These are phyloP conservation scores for Vitis vinifera DNA, from an alignment of 164 flowering plant species.

Conservation along the genomic window DNA sequence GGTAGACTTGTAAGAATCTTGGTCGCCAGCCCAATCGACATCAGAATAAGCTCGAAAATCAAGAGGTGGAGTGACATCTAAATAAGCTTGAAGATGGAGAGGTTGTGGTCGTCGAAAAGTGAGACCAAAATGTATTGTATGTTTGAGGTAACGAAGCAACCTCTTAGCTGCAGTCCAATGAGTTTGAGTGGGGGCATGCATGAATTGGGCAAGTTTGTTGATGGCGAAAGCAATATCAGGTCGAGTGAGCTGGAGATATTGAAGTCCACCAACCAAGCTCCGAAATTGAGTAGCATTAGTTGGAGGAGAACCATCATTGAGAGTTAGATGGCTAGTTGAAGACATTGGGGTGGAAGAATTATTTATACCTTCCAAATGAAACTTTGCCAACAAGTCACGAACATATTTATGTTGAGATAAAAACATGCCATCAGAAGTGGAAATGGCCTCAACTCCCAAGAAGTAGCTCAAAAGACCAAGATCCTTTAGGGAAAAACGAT, in stretches of 20 bases:
- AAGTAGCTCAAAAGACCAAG: no score
- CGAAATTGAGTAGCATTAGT: conserved; percentile 6
- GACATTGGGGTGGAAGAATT: conserved; percentile 1
- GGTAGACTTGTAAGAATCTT: conserved; percentile 2
- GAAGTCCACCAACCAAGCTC: conserved; percentile 4
- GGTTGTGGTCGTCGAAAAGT: conserved; percentile 6
- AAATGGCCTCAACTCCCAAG: background rate
- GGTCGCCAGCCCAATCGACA: background rate
- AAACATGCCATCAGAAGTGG: conserved; percentile 7
- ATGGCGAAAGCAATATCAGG: conserved; percentile 8
- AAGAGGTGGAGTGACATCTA: no score
- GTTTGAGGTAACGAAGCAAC: conserved; percentile 10
- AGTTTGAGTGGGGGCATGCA: background rate
- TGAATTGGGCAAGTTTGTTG: conserved; percentile 10
- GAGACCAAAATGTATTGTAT: conserved; percentile 4
- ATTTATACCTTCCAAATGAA: conserved; percentile 6
- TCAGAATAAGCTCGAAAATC: background rate
- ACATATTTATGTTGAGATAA: conserved; percentile 8
- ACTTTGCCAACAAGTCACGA: conserved; percentile 11
- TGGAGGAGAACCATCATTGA: background rate
- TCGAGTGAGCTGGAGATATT: background rate
- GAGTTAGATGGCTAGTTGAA: background rate
- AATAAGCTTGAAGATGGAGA: no score
- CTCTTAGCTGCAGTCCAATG: conserved; percentile 7
- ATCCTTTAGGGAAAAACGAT: no score